These are phyloP conservation scores for Nicotiana knightiana DNA, from an alignment of 257 asterid species.

Conservation along the genomic window DNA sequence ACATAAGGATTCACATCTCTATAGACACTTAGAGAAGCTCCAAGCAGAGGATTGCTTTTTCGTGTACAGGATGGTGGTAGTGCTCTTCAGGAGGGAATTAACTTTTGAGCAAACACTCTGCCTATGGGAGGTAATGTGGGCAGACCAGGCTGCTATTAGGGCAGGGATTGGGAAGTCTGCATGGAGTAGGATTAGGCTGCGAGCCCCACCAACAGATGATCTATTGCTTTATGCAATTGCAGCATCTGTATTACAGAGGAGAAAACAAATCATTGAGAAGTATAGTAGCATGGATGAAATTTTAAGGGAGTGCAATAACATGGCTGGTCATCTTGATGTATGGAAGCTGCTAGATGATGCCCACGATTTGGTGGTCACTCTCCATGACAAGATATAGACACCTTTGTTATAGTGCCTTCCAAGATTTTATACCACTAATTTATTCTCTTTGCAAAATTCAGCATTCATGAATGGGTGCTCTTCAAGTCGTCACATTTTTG, in stretches of 20 bases:
- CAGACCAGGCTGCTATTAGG: constrained; percentile 88
- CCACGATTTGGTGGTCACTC: constrained; percentile 72
- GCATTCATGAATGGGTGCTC: neutral
- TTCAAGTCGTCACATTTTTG: neutral
- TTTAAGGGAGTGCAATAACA: constrained; percentile 74
- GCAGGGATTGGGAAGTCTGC: constrained; percentile 66
- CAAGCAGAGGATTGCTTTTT: constrained; percentile 90
- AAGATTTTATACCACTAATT: neutral
- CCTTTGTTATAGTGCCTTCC: neutral
- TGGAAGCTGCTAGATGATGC: constrained; percentile 91
- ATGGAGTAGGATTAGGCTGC: constrained; percentile 57
- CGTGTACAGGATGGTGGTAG: constrained; percentile 93
- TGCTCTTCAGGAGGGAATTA: constrained; percentile 76
- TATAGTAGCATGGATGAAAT: constrained; percentile 88
- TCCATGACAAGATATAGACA: constrained; percentile 65
- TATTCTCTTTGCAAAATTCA: constrained; percentile 2
- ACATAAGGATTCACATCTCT: constrained; percentile 69
- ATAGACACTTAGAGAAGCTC: constrained; percentile 81
- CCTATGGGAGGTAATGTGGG: constrained; percentile 99
- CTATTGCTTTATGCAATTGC: constrained; percentile 79
- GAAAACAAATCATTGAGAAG: constrained; percentile 77
- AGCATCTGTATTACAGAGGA: constrained; percentile 70
- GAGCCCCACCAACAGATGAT: constrained; percentile 86
- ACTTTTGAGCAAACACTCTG: constrained; percentile 76
- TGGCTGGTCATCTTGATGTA: constrained; percentile 79